A percentile compares a stretch with the other conserved stretches of the same genome.
Conservation (phyloP, 495 filamentous ascomycete species). For the Neurospora sublineolata region DNA sequence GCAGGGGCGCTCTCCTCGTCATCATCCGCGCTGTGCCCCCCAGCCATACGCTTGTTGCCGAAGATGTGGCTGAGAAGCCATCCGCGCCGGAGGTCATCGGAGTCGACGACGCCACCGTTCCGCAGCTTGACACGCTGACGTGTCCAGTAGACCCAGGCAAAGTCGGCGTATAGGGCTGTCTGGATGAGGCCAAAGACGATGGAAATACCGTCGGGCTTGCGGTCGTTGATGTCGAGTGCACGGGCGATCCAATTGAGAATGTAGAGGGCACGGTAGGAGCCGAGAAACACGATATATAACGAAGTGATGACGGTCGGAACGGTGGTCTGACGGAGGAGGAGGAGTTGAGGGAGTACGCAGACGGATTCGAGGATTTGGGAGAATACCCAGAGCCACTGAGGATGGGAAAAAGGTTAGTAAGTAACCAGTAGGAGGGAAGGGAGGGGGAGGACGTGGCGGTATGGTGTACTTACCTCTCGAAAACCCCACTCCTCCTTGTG, state of each 20-base stretch:
- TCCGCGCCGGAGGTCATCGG: constrained; percentile 72
- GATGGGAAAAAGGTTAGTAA: not conserved
- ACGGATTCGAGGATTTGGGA: constrained; percentile 85
- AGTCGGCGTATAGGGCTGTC: constrained; percentile 84
- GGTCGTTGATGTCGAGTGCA: constrained; percentile 40
- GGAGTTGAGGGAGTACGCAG: constrained; percentile 79
- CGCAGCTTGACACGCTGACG: constrained; percentile 90
- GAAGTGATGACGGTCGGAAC: constrained; percentile 95
- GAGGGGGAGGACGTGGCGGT: not conserved
- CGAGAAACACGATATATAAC: constrained; percentile 81
- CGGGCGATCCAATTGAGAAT: constrained; percentile 84
- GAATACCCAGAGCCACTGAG: constrained; percentile 68
- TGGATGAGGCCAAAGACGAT: constrained; percentile 82
- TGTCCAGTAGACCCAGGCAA: constrained; percentile 93
- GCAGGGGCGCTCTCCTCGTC: constrained; percentile 41
- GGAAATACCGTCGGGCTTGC: constrained; percentile 56
- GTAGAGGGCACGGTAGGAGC: constrained; percentile 83
- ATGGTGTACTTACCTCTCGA: constrained; percentile 38
- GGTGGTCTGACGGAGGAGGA: constrained; percentile 83
- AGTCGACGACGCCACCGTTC: constrained; percentile 83
- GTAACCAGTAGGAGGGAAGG: not conserved
- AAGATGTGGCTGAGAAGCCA: constrained; percentile 56
- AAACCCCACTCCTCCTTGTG: constrained; percentile 31
- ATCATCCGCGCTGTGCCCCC: constrained; percentile 16
- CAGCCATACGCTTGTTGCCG: constrained; percentile 34